Percentiles rank a stretch among this genome's conserved stretches.
phyloP scores from a whole-genome alignment of 352 stramenopile species.

The Phytophthora litchii region DNA sequence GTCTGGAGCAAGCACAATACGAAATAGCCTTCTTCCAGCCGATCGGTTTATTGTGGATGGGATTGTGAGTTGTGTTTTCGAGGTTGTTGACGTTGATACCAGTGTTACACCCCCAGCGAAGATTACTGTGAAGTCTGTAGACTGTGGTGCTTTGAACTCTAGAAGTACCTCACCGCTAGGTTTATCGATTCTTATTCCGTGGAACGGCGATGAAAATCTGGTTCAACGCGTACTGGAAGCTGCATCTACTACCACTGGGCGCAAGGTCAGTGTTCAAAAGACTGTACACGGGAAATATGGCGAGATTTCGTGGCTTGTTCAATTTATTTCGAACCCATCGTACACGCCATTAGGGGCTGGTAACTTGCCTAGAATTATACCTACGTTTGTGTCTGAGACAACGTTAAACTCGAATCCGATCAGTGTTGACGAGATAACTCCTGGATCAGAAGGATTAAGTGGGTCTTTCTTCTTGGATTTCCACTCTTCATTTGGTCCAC shows the following conservation, averaged over 20 bases:
- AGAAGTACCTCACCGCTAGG: constrained; percentile 17
- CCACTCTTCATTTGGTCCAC: constrained; percentile 67
- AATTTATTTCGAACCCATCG: constrained; percentile 92
- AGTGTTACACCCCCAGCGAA: constrained; percentile 4
- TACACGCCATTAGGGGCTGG: constrained; percentile 92
- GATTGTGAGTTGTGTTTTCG: constrained; percentile 60
- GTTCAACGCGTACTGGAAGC: constrained; percentile 65
- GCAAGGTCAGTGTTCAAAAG: constrained; percentile 86
- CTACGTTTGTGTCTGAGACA: constrained; percentile 40
- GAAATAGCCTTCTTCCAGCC: constrained; percentile 36
- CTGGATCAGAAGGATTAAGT: constrained; percentile 86
- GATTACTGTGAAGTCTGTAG: constrained; percentile 43
- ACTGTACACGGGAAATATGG: constrained; percentile 95
- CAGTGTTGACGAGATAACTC: constrained; percentile 87
- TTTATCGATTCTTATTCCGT: constrained; percentile 52
- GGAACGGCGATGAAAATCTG: constrained; percentile 69
- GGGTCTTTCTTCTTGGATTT: constrained; percentile 94
- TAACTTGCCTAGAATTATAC: constrained; percentile 79
- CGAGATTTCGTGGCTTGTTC: constrained; percentile 93
- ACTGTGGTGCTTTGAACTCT: constrained; percentile 44
- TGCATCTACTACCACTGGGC: constrained; percentile 47
- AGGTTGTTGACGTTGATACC: constrained; percentile 35
- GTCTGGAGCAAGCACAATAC: constrained; percentile 39
- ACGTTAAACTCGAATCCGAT: constrained; percentile 34
- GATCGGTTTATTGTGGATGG: constrained; percentile 66